Conservation (phyloP, 169 alveolate species). For the Condylostoma magnum region DNA sequence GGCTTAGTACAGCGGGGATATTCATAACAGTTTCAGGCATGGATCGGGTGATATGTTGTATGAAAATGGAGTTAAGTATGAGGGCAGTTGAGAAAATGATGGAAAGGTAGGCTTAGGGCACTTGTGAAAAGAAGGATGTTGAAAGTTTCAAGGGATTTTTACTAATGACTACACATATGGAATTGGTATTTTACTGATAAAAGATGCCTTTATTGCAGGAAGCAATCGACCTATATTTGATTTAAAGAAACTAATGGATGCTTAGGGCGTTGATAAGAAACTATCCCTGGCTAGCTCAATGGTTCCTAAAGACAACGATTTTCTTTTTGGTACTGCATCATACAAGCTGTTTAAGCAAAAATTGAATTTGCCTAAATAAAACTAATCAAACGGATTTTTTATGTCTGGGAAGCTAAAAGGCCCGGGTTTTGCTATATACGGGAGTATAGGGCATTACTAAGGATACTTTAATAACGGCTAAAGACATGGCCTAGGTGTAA, state of each 20-base stretch:
- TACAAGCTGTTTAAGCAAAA: neutral
- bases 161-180: neutral
- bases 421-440: slow-evolving; percentile 24
- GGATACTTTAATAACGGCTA: slow-evolving; percentile 31
- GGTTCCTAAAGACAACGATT: neutral
- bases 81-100: slow-evolving; percentile 25
- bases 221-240: neutral
- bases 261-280: neutral
- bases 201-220: neutral
- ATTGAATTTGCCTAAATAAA: neutral
- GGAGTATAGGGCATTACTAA: slow-evolving; percentile 33
- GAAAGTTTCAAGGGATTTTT: slow-evolving; percentile 19
- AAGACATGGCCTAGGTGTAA: slow-evolving; percentile 36
- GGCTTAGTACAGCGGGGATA: slow-evolving; percentile 5
- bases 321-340: neutral
- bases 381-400: neutral
- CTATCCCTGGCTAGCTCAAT: neutral
- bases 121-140: neutral
- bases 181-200: neutral
- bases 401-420: slow-evolving; percentile 10
- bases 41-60: slow-evolving; percentile 12
- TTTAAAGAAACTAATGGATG: neutral
- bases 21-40: neutral
- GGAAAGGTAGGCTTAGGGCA: slow-evolving; percentile 27
- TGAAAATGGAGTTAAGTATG: slow-evolving; percentile 5